Evolutionary conservation across 2,329 filamentous ascomycete genomes (phyloP).

Genomic region (Trichoderma polysporum): DNA sequence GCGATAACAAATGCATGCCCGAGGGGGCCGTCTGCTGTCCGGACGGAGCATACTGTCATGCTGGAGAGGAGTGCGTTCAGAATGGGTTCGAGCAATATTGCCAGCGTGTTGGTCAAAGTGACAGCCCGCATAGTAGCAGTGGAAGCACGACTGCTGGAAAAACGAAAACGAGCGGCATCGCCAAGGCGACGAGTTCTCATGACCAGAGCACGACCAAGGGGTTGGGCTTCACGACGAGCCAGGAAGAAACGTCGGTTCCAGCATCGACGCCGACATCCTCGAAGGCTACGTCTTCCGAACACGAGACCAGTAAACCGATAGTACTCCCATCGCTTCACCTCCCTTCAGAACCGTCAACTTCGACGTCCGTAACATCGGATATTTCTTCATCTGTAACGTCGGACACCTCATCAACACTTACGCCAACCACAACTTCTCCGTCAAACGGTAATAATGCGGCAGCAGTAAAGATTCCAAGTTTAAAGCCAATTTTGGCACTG

Average conservation of each 20-base stretch:
- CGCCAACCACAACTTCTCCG: background rate
- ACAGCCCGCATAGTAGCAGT: too few species aligned
- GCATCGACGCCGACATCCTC: background rate
- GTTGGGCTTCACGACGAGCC: background rate
- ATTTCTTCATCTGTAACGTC: background rate
- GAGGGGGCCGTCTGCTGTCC: background rate
- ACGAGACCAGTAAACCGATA: background rate
- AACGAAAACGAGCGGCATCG: background rate
- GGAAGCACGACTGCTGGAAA: background rate
- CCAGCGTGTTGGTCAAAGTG: background rate
- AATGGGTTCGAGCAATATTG: background rate
- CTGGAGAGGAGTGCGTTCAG: background rate
- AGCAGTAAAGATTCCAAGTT: background rate
- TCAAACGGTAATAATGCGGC: background rate
- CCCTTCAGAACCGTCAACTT: background rate
- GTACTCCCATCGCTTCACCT: background rate
- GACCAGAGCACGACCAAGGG: background rate
- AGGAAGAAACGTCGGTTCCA: background rate
- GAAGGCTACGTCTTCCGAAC: background rate
- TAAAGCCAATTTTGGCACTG: background rate
- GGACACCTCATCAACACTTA: background rate
- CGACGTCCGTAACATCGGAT: background rate
- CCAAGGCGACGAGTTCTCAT: background rate
- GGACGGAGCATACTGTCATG: background rate
- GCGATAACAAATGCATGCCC: conserved; percentile 5